These are phyloP conservation scores for Hibiscus trionum DNA, from an alignment of 345 rosid species.

Conservation along the genomic window DNA sequence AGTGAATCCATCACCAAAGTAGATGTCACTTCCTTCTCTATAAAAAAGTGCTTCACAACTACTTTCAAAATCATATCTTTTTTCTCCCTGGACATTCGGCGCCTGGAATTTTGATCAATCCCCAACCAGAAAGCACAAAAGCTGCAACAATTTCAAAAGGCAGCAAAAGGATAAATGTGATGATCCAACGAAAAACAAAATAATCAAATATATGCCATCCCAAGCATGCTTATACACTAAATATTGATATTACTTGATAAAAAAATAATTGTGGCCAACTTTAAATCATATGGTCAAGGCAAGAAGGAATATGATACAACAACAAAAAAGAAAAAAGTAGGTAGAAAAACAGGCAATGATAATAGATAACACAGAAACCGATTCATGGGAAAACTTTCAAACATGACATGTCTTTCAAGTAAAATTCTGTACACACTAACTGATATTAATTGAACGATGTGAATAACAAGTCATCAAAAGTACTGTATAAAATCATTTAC, in stretches of 20 bases:
- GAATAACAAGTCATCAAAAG: background rate
- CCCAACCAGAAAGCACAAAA: background rate
- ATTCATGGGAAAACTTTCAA: background rate
- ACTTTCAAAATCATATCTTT: background rate
- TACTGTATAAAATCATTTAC: slow-evolving; percentile 26
- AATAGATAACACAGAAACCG: too few species aligned
- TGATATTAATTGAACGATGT: background rate
- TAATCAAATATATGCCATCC: background rate
- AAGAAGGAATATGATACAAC: too few species aligned
- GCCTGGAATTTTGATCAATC: background rate
- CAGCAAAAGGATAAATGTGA: background rate
- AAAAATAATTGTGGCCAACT: background rate
- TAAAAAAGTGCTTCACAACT: background rate
- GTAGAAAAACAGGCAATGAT: too few species aligned
- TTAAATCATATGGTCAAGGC: too few species aligned
- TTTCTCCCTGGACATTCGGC: background rate
- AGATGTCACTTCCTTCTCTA: background rate
- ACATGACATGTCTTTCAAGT: background rate
- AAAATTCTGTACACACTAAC: background rate
- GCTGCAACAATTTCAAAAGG: background rate
- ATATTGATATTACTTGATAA: background rate
- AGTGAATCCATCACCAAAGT: background rate
- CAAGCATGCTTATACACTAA: background rate
- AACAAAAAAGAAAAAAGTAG: too few species aligned
- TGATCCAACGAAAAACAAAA: background rate